These are phyloP conservation scores for Pugionium dolabratum DNA, from an alignment of 345 rosid species.

Conservation along the genomic window DNA sequence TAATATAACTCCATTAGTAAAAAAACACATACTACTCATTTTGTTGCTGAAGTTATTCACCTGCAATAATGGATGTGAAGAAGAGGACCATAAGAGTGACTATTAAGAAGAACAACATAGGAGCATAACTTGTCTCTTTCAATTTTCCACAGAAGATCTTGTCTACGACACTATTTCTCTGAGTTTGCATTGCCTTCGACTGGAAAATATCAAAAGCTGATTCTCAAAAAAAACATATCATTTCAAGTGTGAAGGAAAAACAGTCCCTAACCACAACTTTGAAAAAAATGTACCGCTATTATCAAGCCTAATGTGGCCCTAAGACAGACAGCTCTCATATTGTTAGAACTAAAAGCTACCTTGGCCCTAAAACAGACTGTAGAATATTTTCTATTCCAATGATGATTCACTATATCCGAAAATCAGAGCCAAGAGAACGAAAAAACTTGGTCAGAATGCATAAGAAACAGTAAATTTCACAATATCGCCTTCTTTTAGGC, in stretches of 20 bases:
- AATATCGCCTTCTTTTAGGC: not conserved
- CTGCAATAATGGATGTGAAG: slow-evolving; percentile 67
- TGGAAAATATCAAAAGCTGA: slow-evolving; percentile 37
- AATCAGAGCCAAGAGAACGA: not conserved
- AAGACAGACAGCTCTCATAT: slow-evolving; percentile 11
- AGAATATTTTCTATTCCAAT: slow-evolving; percentile 11
- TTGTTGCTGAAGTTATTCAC: slow-evolving; percentile 43
- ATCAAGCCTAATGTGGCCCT: slow-evolving; percentile 10
- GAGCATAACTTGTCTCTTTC: slow-evolving; percentile 70
- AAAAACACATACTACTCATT: slow-evolving; percentile 9
- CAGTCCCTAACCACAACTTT: not conserved
- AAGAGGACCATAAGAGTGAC: slow-evolving; percentile 59
- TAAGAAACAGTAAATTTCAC: slow-evolving; percentile 15
- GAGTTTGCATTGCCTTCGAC: slow-evolving; percentile 60
- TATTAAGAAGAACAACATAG: slow-evolving; percentile 57
- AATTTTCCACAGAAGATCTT: slow-evolving; percentile 56
- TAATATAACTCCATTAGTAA: slow-evolving; percentile 8
- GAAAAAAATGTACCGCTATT: not conserved
- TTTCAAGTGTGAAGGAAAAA: not conserved
- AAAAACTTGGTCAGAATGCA: not conserved
- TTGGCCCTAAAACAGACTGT: slow-evolving; percentile 19
- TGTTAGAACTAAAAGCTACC: slow-evolving; percentile 13
- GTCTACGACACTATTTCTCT: slow-evolving; percentile 44
- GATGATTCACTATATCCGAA: slow-evolving; percentile 5
- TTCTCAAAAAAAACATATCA: not conserved